These are phyloP conservation scores for Tricholoma flavovirens DNA, from an alignment of 768 basidiomycete species.

Conservation along the genomic window DNA sequence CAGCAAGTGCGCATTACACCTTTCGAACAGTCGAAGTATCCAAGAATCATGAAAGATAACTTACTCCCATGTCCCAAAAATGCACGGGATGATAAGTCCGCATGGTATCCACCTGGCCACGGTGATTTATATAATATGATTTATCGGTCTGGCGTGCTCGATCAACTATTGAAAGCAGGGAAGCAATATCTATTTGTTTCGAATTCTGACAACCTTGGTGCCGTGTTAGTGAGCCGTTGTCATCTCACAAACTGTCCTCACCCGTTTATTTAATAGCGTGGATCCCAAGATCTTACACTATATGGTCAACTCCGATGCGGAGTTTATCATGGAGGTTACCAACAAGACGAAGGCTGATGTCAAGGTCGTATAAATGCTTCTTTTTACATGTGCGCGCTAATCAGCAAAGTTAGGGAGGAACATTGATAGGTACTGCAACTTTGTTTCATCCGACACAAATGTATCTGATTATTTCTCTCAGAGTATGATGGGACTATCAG, in stretches of 20 bases:
- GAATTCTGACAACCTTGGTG: slow-evolving; percentile 85
- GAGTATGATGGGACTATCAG: slow-evolving; percentile 73
- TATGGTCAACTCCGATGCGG: slow-evolving; percentile 67
- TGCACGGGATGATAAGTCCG: slow-evolving; percentile 61
- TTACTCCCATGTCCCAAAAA: slow-evolving; percentile 67
- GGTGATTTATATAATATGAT: slow-evolving; percentile 80
- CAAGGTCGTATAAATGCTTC: slow-evolving; percentile 22
- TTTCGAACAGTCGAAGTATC: slow-evolving; percentile 85
- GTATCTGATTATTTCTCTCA: slow-evolving; percentile 5
- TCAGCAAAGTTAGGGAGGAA: slow-evolving; percentile 46
- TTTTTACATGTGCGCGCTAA: not conserved
- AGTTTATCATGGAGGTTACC: slow-evolving; percentile 88
- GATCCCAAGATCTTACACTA: slow-evolving; percentile 73
- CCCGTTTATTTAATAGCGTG: slow-evolving; percentile 40
- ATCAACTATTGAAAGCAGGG: slow-evolving; percentile 72
- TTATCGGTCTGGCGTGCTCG: slow-evolving; percentile 69
- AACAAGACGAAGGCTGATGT: slow-evolving; percentile 83
- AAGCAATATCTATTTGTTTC: slow-evolving; percentile 88
- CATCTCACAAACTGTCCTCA: not conserved
- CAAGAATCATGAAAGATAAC: slow-evolving; percentile 72
- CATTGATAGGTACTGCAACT: slow-evolving; percentile 45
- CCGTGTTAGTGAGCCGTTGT: slow-evolving; percentile 55
- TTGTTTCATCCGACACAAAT: not conserved
- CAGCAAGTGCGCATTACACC: slow-evolving; percentile 75
- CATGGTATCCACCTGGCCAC: slow-evolving; percentile 91